phyloP scores from a whole-genome alignment of 2,329 filamentous ascomycete species.

The Pseudocercospora crystallina region DNA sequence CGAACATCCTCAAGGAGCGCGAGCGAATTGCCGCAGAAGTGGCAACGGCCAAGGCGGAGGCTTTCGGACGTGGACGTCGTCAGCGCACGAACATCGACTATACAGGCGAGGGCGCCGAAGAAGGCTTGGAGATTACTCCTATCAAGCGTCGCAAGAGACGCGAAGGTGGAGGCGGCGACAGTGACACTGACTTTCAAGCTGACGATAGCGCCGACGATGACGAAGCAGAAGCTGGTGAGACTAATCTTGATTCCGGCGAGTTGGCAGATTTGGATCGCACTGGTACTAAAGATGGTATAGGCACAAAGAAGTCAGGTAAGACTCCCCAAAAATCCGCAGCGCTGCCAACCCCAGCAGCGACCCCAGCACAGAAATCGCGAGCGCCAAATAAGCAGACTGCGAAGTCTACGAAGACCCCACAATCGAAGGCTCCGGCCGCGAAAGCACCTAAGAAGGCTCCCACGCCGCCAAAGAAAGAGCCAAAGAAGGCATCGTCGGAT shows the following conservation, averaged over 20 bases:
- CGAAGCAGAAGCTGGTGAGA: slow-evolving; percentile 21
- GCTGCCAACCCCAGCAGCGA: slow-evolving; percentile 1
- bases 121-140: slow-evolving; percentile 31
- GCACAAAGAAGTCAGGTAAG: slow-evolving; percentile 31
- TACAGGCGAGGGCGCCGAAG: slow-evolving; percentile 33
- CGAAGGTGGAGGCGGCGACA: slow-evolving; percentile 41
- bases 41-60: slow-evolving; percentile 65
- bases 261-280: slow-evolving; percentile 17
- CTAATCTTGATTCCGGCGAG: slow-evolving; percentile 21
- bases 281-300: slow-evolving; percentile 32
- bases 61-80: slow-evolving; percentile 82
- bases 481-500: slow-evolving; percentile 7
- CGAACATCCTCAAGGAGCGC: slow-evolving; percentile 80
- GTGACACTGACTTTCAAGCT: slow-evolving; percentile 53
- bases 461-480: slow-evolving; percentile 10
- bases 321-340: slow-evolving; percentile 10
- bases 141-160: slow-evolving; percentile 37
- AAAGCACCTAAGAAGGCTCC: neutral
- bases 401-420: neutral
- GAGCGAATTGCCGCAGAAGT: slow-evolving; percentile 75
- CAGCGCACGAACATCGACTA: slow-evolving; percentile 60
- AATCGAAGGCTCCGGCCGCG: neutral
- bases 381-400: neutral
- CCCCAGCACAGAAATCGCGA: slow-evolving; percentile 1
- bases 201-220: slow-evolving; percentile 37